Base-by-base conservation (phyloP, 768 basidiomycete genomes). In the Psilocybe sp. region DNA sequence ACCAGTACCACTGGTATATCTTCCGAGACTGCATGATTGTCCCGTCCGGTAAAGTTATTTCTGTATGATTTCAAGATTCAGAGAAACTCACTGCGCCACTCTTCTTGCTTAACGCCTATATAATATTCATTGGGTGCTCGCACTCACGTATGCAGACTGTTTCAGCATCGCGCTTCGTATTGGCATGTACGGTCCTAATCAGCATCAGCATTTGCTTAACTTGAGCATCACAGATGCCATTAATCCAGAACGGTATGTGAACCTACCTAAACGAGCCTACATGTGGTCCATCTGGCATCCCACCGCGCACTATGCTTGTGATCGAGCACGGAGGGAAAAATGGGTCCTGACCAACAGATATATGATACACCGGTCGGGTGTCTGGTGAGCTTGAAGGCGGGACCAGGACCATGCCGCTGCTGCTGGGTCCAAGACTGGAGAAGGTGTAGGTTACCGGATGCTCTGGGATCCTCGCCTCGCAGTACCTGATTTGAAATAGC, bases 211-310 rank as follows among this genome's bases (percentile, higher is more conserved):
- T 16, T 44, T 5, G 11, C 15, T 44, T 44, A n/a, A 31, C 35
- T 34, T 34, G 28, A 31, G 15, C 32, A 44, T 28, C 23, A 28
- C 18, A n/a, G n/a, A 23, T 36, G 16, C 20, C 35, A 15, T 32
- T 11, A 14, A 35, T 19, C 11, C 13, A 23, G 16, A 41, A n/a
- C n/a, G n/a, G 8, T 18, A 32, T 11, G 28, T 18, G 19, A n/a
- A 55, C 57, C 34, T 37, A 60, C 62, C 40, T 51, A 40, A 63
- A 60, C 7, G 55, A 52, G n/a, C 54, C 62, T 15, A 63, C 39
- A 28, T 58, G 45, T 13, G 49, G 39, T 2, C 55, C 58, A 50
- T 44, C 23, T 3, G 32, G 41, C 5, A 40, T 52, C 37, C 56
- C 52, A 2, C 61, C 59, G 42, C 51, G 57, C 13, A 52, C 46